A percentile compares a stretch with the other conserved stretches of the same genome.
phyloP scores from a whole-genome alignment of 805 yeast genomes.

The Saturnispora hagleri region DNA sequence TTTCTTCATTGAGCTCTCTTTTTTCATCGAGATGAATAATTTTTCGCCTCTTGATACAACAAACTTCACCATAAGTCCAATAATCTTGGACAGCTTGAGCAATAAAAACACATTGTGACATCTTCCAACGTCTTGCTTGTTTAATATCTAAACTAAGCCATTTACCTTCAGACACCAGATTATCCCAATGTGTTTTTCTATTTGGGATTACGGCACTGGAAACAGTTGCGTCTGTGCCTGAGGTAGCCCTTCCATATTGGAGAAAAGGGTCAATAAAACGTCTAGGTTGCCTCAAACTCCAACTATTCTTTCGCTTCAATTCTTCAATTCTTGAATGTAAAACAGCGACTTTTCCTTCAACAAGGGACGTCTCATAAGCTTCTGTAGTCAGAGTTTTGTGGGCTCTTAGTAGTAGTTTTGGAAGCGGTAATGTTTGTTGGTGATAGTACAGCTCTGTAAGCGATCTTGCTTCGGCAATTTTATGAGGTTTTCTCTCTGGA shows the following conservation, averaged over 20 bases:
- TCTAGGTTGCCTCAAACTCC: slow-evolving; percentile 86
- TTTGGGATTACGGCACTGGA: slow-evolving; percentile 21
- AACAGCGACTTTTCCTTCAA: slow-evolving; percentile 88
- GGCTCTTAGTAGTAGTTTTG: slow-evolving; percentile 71
- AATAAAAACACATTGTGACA: slow-evolving; percentile 58
- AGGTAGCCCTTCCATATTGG: slow-evolving; percentile 18
- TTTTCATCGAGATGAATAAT: slow-evolving; percentile 24
- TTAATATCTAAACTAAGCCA: slow-evolving; percentile 78
- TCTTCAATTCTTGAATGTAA: slow-evolving; percentile 88
- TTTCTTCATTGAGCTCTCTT: slow-evolving; percentile 3
- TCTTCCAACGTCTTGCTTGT: slow-evolving; percentile 60
- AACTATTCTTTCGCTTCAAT: slow-evolving; percentile 72
- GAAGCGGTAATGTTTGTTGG: slow-evolving; percentile 80
- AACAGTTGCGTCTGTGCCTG: not conserved
- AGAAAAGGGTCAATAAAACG: slow-evolving; percentile 59
- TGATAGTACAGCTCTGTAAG: slow-evolving; percentile 79
- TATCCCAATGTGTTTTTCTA: slow-evolving; percentile 56
- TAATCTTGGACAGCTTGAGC: slow-evolving; percentile 70
- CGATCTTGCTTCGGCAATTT: slow-evolving; percentile 50
- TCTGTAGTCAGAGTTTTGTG: slow-evolving; percentile 84
- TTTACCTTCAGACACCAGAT: slow-evolving; percentile 62
- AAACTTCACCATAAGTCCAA: slow-evolving; percentile 66
- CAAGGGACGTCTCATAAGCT: slow-evolving; percentile 70
- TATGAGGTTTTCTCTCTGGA: slow-evolving; percentile 45
- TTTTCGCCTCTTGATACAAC: slow-evolving; percentile 49